Evolutionary conservation across 2,329 filamentous ascomycete genomes (phyloP).

Genomic region (Gyromitra esculenta): DNA sequence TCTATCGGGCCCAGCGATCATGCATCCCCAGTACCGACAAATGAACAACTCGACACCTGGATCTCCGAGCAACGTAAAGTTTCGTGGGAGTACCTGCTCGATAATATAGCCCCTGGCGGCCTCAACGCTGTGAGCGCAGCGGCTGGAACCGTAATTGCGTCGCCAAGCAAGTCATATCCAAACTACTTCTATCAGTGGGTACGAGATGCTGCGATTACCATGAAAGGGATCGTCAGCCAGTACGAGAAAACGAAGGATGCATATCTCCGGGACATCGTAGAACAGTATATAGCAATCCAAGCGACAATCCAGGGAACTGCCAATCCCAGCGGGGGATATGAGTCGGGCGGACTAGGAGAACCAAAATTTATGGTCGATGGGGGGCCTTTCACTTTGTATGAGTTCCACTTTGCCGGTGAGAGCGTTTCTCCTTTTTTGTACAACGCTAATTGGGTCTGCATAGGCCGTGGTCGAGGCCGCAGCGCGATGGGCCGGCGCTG

Average conservation of each 20-base stretch:
- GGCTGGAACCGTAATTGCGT: slow-evolving; percentile 62
- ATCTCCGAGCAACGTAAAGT: slow-evolving; percentile 50
- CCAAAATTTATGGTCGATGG: slow-evolving; percentile 61
- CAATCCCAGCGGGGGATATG: slow-evolving; percentile 59
- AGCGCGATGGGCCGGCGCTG: slow-evolving; percentile 63
- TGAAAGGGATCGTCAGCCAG: slow-evolving; percentile 61
- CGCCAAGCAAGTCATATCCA: slow-evolving; percentile 61
- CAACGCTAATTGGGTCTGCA: slow-evolving; percentile 16
- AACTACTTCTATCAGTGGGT: slow-evolving; percentile 64
- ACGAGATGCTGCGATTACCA: slow-evolving; percentile 63
- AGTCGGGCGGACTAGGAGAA: slow-evolving; percentile 60
- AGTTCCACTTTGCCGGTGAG: slow-evolving; percentile 6
- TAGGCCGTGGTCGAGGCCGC: slow-evolving; percentile 62
- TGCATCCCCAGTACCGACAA: slow-evolving; percentile 7
- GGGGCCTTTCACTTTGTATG: slow-evolving; percentile 58
- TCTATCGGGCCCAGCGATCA: slow-evolving; percentile 9
- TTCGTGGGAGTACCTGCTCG: slow-evolving; percentile 59
- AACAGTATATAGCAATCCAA: slow-evolving; percentile 51
- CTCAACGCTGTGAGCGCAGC: slow-evolving; percentile 60
- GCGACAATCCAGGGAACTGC: slow-evolving; percentile 60
- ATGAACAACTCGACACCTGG: slow-evolving; percentile 49
- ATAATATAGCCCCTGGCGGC: slow-evolving; percentile 62
- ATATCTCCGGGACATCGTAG: slow-evolving; percentile 41
- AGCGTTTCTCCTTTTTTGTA: neutral
- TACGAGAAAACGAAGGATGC: slow-evolving; percentile 58